Percentiles rank a stretch among this genome's conserved stretches.
Conservation (phyloP, 345 rosid species). For the Rhodomyrtus tomentosa region DNA sequence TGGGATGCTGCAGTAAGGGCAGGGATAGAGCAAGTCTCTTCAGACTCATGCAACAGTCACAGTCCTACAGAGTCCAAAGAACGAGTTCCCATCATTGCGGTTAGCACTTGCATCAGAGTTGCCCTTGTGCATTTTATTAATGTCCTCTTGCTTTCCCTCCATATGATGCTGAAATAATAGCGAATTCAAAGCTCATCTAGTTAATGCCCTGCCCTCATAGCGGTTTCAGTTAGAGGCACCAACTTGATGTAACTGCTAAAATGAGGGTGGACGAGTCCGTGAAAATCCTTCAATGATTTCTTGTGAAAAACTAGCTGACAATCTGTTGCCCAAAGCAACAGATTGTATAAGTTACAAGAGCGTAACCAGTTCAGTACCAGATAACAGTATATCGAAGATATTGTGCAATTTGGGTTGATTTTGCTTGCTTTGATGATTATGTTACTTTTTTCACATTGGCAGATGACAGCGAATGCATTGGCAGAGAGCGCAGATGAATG, state of each 20-base stretch:
- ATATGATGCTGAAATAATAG: neutral
- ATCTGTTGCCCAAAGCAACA: neutral
- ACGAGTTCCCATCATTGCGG: constrained; percentile 78
- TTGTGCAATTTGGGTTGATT: neutral
- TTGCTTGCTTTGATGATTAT: neutral
- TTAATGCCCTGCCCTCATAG: neutral
- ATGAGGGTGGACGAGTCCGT: neutral
- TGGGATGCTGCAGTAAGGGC: constrained; percentile 77
- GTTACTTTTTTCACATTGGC: constrained; percentile 10
- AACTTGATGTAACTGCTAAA: neutral
- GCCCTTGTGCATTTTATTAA: neutral
- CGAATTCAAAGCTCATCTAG: neutral
- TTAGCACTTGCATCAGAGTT: constrained; percentile 15
- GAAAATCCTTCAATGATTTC: neutral
- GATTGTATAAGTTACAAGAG: neutral
- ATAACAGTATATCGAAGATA: neutral
- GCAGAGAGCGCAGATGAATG: constrained; percentile 92
- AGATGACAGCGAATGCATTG: constrained; percentile 95
- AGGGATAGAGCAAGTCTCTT: constrained; percentile 38
- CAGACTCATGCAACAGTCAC: constrained; percentile 7
- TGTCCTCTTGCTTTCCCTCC: neutral
- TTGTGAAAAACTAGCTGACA: neutral
- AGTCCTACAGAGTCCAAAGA: constrained; percentile 7
- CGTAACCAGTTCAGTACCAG: neutral
- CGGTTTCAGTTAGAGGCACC: neutral